These are phyloP conservation scores for Strigomonas culicis DNA, from an alignment of 208 protist species.

Conservation along the genomic window DNA sequence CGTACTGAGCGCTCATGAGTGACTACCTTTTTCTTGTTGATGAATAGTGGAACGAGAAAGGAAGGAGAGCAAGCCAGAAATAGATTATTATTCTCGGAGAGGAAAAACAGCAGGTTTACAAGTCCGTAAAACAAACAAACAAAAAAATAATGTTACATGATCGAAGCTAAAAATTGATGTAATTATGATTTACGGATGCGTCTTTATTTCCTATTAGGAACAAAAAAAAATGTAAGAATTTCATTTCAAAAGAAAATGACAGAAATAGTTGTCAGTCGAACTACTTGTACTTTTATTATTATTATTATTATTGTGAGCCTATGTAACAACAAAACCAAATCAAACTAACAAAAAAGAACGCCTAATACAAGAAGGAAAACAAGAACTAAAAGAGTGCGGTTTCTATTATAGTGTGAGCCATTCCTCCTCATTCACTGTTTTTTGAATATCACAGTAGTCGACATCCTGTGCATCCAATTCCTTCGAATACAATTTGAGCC, in stretches of 20 bases:
- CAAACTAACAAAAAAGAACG: too few relatives aligned
- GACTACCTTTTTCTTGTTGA: conserved; percentile 1
- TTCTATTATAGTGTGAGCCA: conserved; percentile 59
- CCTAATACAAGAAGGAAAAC: not conserved
- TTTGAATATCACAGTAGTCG: conserved; percentile 56
- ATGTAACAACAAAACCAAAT: too few relatives aligned
- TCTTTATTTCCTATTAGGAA: conserved; percentile 10
- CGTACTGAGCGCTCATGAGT: conserved; percentile 31
- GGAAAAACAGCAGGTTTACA: conserved; percentile 12
- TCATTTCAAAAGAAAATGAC: not conserved
- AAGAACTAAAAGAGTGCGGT: not conserved
- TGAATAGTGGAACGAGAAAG: not conserved
- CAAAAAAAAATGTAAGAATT: conserved; percentile 7
- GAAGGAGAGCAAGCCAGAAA: conserved; percentile 5
- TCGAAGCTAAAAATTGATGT: not conserved
- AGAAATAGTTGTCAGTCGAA: not conserved
- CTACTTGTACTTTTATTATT: not conserved
- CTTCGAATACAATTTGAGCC: conserved; percentile 66
- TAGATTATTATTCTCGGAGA: too few relatives aligned
- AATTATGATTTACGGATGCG: conserved; percentile 13
- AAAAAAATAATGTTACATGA: conserved; percentile 20
- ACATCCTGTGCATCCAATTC: conserved; percentile 67
- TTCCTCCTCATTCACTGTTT: conserved; percentile 42
- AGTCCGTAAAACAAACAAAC: not conserved
- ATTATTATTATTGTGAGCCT: not conserved